Evolutionary conservation across 768 basidiomycete species (phyloP), one percentile per base, ranked within the genome.

Genomic region (Baorangia bicolor): DNA sequence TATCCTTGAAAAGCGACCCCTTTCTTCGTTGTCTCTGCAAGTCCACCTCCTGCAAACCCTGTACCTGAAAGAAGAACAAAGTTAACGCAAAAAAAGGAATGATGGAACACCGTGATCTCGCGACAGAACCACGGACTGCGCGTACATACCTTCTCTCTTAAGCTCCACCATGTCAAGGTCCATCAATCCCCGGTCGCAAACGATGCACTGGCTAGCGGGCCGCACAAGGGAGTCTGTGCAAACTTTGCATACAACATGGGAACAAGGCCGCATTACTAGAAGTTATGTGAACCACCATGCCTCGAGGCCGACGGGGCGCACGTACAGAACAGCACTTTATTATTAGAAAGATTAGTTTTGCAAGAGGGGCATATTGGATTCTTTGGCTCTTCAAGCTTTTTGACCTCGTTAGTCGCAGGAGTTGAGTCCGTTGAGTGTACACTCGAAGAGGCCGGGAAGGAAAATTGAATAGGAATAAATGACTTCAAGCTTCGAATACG

Each of bases 31-130:
- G 90, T 88, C 73, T 96, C 92, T n/a, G 94, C 92, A 61, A 93
- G 72, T 7, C 95, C 95, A n/a, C 95, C 94, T 50, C 91, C 90
- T 9, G 95, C 94, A 66, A 91, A 98, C 0, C 95, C 94, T 11
- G 95, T 98, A 25, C 92, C 91, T 93, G 52, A 28, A 46, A 37
- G 41, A 45, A 42, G 21, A 42, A 33, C 16, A 25, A 51, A 20
- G 49, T 66, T 23, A 59, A 42, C 14, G 25, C 18, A 37, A 38
- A 42, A 4, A 37, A 38, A 42, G 5, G 23, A 34, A 49, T 21
- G 25, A 27, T 5, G 12, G 12, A 42, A 31, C 12, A 35, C 21
- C 30, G 9, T 16, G 27, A 6, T 30, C 11, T 41, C 13, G 31
- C 27, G 11, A 46, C 27, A 25, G 30, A 25, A 28, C 16, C 18